Evolutionary conservation across 768 basidiomycete genomes (phyloP), one percentile per base, ranked within the genome.

Genomic region (Tricholoma flavovirens): DNA sequence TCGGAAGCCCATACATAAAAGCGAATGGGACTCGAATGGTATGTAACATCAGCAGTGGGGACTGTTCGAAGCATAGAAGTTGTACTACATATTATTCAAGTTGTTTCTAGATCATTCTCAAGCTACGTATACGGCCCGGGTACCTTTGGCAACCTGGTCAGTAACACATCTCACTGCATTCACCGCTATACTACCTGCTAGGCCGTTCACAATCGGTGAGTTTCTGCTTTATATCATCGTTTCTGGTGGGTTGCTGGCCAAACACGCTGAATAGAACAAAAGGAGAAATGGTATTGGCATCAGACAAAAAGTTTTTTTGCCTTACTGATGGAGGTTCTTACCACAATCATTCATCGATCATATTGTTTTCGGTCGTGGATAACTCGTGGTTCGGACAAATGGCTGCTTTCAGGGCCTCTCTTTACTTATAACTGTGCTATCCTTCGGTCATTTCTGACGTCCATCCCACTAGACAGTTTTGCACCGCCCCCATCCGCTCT

Each of bases 401-500:
- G 35, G 6, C 30, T 38, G 9, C 45, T 30, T 53, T 26, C 26
- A 36, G 22, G 40, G 40, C 24, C n/a, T 36, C 35, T 22, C 2
- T 49, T 56, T 22, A 30, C 49, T 60, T 64, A 64, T 64, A 64
- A 62, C 57, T 22, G 43, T 53, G 22, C 57, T 43, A 46, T 61
- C 56, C 21, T 59, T 56, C 45, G 19, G 40, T 21, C 26, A 54
- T 62, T 40, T 35, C 58, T 64, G 33, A 56, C 58, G 14, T 26
- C 10, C 46, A 14, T 57, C 17, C 58, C 45, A 57, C 51, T 51
- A 32, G 30, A 32, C 24, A 26, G 24, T 26, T 26, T 26, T 26
- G 30, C 7, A 32, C 30, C 30, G 7, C 30, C 8, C 8, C 8
- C 8, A n/a, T 40, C 15, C 57, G 57, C 52, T 17, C n/a, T 22